Base-by-base conservation (phyloP, 1,284 basidiomycete species). In the Cutaneotrichosporon dermatis region DNA sequence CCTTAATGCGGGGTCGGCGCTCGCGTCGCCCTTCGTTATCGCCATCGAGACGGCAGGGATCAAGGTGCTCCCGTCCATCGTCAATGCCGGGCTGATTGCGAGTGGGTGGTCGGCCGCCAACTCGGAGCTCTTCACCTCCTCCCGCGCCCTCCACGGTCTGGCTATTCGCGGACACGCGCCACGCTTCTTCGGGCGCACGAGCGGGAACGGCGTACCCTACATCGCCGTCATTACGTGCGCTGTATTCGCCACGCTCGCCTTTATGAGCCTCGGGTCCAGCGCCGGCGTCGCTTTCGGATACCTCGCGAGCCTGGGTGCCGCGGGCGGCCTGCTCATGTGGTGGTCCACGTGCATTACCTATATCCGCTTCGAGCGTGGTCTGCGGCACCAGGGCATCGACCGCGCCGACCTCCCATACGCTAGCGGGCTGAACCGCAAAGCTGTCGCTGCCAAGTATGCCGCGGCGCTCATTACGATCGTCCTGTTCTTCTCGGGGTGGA, bases 271-370 rank as follows among this genome's bases (percentile, higher is more conserved):
- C 54, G 82, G 79, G 42, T 76, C 71, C 44, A 84, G 83, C 54
- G 82, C 87, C 7, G 86, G 86, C 43, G 80, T 74, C 41, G 88
- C 91, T 41, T 90, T 95, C 74, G 76, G 77, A 25, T 92, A 88
- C 86, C 86, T 92, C 66, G 73, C 85, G 44, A 88, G 86, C 77
- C 86, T 91, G 71, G 69, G 69, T 12, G 58, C 71, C 12, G 66
- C 66, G 13, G 81, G 82, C 4, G 87, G 87, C 46, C 74, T 88
- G 5, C 60, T 73, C 55, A 69, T 88, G 12, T 94, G 92, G 92
- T 87, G 89, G 71, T 53, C 57, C 6, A 52, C 63, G 37, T 55
- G 51, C 42, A 6, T 68, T 12, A 66, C 66, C 25, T 69, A 69
- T 56, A 57, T 71, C 40, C 64, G 69, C 9, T 69, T 71, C 58